Conservation (phyloP, 2,329 filamentous ascomycete species). For the Neonectria magnoliae region DNA sequence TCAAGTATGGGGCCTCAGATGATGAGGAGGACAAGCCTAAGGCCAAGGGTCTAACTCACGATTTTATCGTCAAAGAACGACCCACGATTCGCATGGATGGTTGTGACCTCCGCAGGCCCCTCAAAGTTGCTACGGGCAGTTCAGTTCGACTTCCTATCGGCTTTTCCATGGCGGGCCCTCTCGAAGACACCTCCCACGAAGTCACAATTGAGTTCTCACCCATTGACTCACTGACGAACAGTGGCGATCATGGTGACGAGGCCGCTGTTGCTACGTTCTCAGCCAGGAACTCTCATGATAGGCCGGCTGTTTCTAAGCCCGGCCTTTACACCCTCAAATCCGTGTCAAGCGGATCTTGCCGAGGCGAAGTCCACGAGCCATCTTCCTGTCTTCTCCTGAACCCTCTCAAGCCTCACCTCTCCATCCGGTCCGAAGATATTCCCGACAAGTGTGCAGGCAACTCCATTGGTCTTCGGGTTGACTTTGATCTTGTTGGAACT, state of each 20-base stretch:
- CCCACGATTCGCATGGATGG: constrained; percentile 77
- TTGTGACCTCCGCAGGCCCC: constrained; percentile 81
- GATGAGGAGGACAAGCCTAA: constrained; percentile 77
- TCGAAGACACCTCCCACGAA: constrained; percentile 72
- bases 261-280: constrained; percentile 67
- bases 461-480: constrained; percentile 88
- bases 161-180: constrained; percentile 70
- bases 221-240: constrained; percentile 73
- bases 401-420: constrained; percentile 84
- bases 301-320: constrained; percentile 75
- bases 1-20: constrained; percentile 73
- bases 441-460: constrained; percentile 96
- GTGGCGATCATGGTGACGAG: constrained; percentile 73
- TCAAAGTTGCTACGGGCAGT: constrained; percentile 84
- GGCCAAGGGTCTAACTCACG: constrained; percentile 73
- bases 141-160: constrained; percentile 74
- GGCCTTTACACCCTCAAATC: constrained; percentile 88
- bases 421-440: constrained; percentile 80
- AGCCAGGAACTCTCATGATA: constrained; percentile 70
- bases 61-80: constrained; percentile 86
- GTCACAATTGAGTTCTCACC: constrained; percentile 86
- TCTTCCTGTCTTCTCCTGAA: constrained; percentile 94
- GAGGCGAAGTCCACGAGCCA: constrained; percentile 90
- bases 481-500: constrained; percentile 89
- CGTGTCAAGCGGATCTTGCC: constrained; percentile 82